Evolutionary conservation across 129 eudicot species (phyloP).

Genomic region (Saussurea involucrata): DNA sequence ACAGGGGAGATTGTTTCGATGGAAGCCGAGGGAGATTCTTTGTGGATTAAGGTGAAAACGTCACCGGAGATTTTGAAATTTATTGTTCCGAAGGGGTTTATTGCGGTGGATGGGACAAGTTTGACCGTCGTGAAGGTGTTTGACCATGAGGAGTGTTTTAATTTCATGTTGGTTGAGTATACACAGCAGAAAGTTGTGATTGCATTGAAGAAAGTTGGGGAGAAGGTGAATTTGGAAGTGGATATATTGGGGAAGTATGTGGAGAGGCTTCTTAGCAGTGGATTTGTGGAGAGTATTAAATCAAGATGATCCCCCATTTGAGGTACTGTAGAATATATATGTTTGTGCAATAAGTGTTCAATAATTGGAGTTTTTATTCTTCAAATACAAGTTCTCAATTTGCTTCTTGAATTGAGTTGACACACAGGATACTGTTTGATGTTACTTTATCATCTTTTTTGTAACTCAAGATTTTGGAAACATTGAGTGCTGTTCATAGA

Average conservation of each 20-base stretch:
- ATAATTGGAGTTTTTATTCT: background rate
- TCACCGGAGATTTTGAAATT: slow-evolving; percentile 67
- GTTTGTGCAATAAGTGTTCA: background rate
- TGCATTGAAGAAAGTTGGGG: slow-evolving; percentile 75
- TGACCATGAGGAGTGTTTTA: slow-evolving; percentile 73
- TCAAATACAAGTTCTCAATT: background rate
- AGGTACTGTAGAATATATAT: background rate
- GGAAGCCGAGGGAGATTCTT: slow-evolving; percentile 68
- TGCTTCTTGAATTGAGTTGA: background rate
- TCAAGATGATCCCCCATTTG: slow-evolving; percentile 12
- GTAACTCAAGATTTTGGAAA: too few species aligned
- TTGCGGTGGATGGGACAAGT: slow-evolving; percentile 91
- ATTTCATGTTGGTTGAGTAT: slow-evolving; percentile 85
- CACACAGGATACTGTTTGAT: background rate
- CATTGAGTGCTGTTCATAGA: too few species aligned
- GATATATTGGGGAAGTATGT: slow-evolving; percentile 92
- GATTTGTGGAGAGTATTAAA: slow-evolving; percentile 54
- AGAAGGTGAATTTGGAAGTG: slow-evolving; percentile 94
- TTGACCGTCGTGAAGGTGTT: slow-evolving; percentile 89
- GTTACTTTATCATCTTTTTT: background rate
- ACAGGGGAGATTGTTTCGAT: slow-evolving; percentile 76
- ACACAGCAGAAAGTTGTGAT: slow-evolving; percentile 91
- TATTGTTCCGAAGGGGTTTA: slow-evolving; percentile 87
- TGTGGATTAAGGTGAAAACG: slow-evolving; percentile 87
- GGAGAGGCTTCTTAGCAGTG: slow-evolving; percentile 72